Percentiles rank a stretch among this genome's conserved stretches.
Conservation (phyloP, 139 green algal species). For the Desmodesmus armatus region DNA sequence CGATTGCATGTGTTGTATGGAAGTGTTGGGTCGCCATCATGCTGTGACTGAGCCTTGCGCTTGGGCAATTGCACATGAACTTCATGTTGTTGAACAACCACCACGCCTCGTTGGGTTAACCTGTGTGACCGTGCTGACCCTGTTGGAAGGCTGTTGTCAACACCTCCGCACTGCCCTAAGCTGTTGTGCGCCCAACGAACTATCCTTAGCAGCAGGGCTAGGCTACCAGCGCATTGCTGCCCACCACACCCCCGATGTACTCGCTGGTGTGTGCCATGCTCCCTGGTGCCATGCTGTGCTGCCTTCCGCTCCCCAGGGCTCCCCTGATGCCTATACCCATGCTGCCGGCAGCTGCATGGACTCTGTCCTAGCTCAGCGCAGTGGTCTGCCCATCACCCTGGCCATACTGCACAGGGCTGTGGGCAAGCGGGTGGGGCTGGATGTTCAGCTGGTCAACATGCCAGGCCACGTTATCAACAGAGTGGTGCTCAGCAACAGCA, state of each 20-base stretch:
- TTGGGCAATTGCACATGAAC: too few relatives aligned
- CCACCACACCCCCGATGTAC: too few relatives aligned
- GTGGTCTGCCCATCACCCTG: conserved; percentile 21
- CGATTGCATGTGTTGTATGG: too few relatives aligned
- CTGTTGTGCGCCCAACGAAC: background rate
- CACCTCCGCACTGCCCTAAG: background rate
- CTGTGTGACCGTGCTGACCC: too few relatives aligned
- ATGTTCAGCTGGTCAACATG: conserved; percentile 9
- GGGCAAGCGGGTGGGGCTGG: background rate
- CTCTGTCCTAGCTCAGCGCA: conserved; percentile 2
- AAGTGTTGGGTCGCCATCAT: too few relatives aligned
- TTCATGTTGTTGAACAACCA: too few relatives aligned
- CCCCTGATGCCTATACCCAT: background rate
- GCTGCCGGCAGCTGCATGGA: conserved; percentile 32
- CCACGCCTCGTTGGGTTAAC: too few relatives aligned
- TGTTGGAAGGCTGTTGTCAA: too few relatives aligned
- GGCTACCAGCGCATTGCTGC: too few relatives aligned
- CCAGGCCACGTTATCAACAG: conserved; percentile 35
- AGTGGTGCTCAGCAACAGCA: too few relatives aligned
- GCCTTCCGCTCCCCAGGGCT: background rate
- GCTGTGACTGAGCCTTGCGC: too few relatives aligned
- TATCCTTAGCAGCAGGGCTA: background rate
- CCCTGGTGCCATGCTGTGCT: background rate
- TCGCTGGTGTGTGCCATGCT: too few relatives aligned
- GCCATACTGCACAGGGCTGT: conserved; percentile 27